These are phyloP conservation scores for Iris pallida DNA, from an alignment of 116 monocot species.

Conservation along the genomic window DNA sequence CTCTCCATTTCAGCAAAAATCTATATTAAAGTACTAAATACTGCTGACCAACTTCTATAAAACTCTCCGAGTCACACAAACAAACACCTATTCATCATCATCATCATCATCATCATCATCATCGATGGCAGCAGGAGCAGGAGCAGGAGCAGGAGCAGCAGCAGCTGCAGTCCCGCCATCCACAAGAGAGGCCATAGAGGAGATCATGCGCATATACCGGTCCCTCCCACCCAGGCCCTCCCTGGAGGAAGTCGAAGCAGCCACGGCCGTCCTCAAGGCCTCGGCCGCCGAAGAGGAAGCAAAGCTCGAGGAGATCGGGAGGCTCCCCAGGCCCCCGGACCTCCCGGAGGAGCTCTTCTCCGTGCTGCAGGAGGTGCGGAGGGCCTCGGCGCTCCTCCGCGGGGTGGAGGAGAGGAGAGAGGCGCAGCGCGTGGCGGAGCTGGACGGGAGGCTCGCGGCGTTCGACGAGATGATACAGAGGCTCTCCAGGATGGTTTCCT, in stretches of 20 bases:
- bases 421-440: slow-evolving; percentile 49
- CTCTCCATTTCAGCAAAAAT: no score
- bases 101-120: no score
- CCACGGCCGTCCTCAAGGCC: slow-evolving; percentile 45
- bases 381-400: slow-evolving; percentile 37
- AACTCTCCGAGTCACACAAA: no score
- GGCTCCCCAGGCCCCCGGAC: slow-evolving; percentile 31
- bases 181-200: slow-evolving; percentile 41
- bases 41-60: no score
- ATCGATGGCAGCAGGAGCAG: neutral
- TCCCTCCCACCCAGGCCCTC: slow-evolving; percentile 61
- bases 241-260: slow-evolving; percentile 71
- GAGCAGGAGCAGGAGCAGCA: no score
- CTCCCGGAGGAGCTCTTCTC: slow-evolving; percentile 73
- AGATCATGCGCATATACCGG: slow-evolving; percentile 64
- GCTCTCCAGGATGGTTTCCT: slow-evolving; percentile 53
- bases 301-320: slow-evolving; percentile 33
- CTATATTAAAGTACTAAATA: no score
- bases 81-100: no score
- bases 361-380: slow-evolving; percentile 55
- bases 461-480: slow-evolving; percentile 77
- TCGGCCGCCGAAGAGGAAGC: slow-evolving; percentile 49
- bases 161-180: slow-evolving; percentile 22
- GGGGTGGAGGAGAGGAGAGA: slow-evolving; percentile 68
- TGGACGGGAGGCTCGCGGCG: slow-evolving; percentile 43